Conservation (phyloP, 2,329 filamentous ascomycete species). For the Talaromyces sp. region DNA sequence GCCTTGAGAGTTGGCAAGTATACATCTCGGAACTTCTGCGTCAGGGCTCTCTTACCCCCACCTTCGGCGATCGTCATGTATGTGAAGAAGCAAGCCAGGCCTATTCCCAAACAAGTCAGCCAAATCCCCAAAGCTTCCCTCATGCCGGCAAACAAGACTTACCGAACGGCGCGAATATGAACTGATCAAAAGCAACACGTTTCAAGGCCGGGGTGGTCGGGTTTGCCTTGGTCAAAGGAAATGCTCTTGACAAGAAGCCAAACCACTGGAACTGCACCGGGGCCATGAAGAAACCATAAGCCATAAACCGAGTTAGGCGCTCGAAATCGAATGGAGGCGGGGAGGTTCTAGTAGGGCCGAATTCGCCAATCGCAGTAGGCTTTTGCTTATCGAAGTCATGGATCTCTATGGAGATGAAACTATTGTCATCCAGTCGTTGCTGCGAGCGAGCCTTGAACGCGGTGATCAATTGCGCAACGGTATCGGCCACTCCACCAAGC, state of each 20-base stretch:
- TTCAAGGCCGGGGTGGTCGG: constrained; percentile 80
- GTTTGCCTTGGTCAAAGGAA: constrained; percentile 79
- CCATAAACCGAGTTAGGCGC: constrained; percentile 91
- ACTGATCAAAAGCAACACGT: constrained; percentile 87
- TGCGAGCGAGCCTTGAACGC: constrained; percentile 67
- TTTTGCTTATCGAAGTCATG: constrained; percentile 83
- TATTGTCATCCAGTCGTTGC: constrained; percentile 59
- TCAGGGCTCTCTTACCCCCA: constrained; percentile 76
- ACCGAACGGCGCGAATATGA: constrained; percentile 89
- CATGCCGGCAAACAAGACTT: constrained; percentile 30
- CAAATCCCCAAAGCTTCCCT: background rate
- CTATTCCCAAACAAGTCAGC: constrained; percentile 37
- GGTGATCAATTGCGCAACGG: constrained; percentile 90
- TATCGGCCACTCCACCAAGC: constrained; percentile 93
- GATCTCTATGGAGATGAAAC: constrained; percentile 82
- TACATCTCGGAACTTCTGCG: constrained; percentile 86
- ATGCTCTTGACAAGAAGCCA: constrained; percentile 75
- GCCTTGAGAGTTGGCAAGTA: constrained; percentile 93
- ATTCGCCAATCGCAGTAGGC: constrained; percentile 64
- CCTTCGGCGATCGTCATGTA: constrained; percentile 97
- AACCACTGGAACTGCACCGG: constrained; percentile 97
- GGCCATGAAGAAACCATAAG: constrained; percentile 95
- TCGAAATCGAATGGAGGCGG: constrained; percentile 95
- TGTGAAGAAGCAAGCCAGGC: constrained; percentile 86
- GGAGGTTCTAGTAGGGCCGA: constrained; percentile 64